Conservation (phyloP, 2,329 filamentous ascomycete genomes). For the Calonectria multiphialidica region DNA sequence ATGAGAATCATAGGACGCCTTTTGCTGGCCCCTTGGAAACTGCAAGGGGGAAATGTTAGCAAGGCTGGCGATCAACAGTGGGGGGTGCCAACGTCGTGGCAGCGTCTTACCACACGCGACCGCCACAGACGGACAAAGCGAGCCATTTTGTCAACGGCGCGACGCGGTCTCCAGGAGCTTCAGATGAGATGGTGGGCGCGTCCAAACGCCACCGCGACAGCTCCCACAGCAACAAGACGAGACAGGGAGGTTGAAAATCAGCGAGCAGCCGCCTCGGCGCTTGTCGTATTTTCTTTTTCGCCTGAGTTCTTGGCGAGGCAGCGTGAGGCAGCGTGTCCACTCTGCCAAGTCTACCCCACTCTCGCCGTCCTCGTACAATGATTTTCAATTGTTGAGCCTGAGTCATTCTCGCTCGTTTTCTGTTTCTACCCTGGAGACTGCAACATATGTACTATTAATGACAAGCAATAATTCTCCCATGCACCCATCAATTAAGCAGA, state of each 20-base stretch:
- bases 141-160: background rate
- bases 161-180: background rate
- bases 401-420: no score
- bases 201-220: background rate
- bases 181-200: background rate
- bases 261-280: background rate
- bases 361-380: no score
- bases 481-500: no score
- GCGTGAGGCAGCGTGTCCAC: background rate
- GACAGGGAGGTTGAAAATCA: no score
- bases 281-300: background rate
- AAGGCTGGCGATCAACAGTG: background rate
- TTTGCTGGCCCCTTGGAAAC: background rate
- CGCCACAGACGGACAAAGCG: background rate
- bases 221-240: background rate
- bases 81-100: no score
- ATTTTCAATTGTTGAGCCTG: no score
- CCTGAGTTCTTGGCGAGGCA: background rate
- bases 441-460: no score
- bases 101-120: background rate
- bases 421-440: no score
- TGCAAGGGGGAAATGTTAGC: background rate
- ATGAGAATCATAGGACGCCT: background rate
- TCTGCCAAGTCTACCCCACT: slow-evolving; percentile 6
- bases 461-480: no score